These are phyloP conservation scores for Nepenthes alata DNA, from an alignment of 179 eudicot genomes.

Conservation along the genomic window DNA sequence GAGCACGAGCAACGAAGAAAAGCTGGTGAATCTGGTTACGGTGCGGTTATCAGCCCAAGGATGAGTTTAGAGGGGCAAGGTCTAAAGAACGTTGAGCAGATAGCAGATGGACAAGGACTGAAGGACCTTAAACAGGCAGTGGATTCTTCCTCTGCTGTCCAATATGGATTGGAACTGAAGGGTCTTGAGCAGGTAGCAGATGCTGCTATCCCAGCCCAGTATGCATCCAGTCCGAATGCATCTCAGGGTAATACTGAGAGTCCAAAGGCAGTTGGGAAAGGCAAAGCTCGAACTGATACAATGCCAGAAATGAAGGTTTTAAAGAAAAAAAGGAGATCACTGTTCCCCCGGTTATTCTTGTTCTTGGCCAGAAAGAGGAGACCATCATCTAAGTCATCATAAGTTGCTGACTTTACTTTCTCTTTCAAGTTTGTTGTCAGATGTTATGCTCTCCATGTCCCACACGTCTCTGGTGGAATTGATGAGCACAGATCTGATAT, in stretches of 20 bases:
- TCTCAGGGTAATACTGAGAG: conserved; percentile 9
- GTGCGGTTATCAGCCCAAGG: conserved; percentile 28
- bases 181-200: conserved; percentile 23
- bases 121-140: conserved; percentile 21
- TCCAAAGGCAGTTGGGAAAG: conserved; percentile 25
- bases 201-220: conserved; percentile 9
- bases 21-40: conserved; percentile 35
- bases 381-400: conserved; percentile 20
- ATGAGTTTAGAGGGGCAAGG: conserved; percentile 29
- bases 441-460: too few relatives aligned
- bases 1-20: conserved; percentile 60
- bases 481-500: too few relatives aligned
- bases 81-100: conserved; percentile 11
- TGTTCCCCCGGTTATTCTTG: conserved; percentile 75
- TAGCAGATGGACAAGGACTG: conserved; percentile 29
- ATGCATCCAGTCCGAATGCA: conserved; percentile 9
- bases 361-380: conserved; percentile 50
- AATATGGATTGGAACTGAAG: conserved; percentile 23
- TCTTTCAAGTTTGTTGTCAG: too few relatives aligned
- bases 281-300: conserved; percentile 24
- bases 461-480: too few relatives aligned
- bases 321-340: conserved; percentile 53
- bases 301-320: conserved; percentile 16
- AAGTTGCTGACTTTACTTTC: neutral
- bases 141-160: conserved; percentile 14